These are phyloP conservation scores for Tuber aestivum DNA, from an alignment of 495 filamentous ascomycete genomes.

Conservation along the genomic window DNA sequence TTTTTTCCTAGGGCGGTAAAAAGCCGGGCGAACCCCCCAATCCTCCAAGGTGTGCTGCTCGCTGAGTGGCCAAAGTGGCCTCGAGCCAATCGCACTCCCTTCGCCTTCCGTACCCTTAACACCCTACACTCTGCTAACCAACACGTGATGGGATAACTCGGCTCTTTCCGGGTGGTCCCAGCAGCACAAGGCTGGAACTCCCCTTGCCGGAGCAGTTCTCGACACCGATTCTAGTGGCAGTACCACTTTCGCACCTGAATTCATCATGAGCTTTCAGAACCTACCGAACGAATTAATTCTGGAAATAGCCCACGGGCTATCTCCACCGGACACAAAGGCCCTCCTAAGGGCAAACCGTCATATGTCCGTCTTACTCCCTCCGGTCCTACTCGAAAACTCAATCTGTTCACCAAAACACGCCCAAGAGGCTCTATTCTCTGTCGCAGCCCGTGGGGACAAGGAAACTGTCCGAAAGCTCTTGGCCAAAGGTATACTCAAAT, in stretches of 20 bases:
- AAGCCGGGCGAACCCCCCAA: no score
- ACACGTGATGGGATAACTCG: no score
- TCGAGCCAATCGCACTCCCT: no score
- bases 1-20: no score
- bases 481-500: background rate
- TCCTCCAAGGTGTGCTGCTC: no score
- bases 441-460: background rate
- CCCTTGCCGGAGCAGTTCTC: background rate
- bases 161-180: background rate
- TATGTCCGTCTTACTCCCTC: conserved; percentile 22
- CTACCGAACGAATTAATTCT: conserved; percentile 32
- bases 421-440: background rate
- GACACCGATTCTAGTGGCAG: background rate
- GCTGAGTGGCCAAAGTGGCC: no score
- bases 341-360: conserved; percentile 23
- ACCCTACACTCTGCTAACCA: no score
- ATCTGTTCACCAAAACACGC: background rate
- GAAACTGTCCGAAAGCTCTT: background rate
- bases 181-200: background rate
- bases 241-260: background rate
- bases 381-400: background rate
- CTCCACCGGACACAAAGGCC: conserved; percentile 26
- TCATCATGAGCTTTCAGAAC: background rate
- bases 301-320: conserved; percentile 24
- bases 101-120: no score